These are phyloP conservation scores for Pisolithus albus DNA, from an alignment of 768 basidiomycete species.

Conservation along the genomic window DNA sequence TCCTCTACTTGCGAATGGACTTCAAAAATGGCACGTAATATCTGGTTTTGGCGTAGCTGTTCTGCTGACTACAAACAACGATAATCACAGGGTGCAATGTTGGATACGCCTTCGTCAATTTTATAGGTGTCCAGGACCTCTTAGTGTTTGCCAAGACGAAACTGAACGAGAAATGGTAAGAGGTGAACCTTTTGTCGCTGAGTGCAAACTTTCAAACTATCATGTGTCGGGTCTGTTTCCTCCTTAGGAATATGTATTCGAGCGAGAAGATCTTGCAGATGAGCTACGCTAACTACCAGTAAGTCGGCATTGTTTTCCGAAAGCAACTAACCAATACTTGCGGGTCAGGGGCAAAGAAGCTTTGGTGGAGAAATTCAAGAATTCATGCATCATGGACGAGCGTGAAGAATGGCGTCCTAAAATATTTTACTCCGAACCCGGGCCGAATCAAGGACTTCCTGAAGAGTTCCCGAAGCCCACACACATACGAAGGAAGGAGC, in stretches of 20 bases:
- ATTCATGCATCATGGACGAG: constrained; percentile 87
- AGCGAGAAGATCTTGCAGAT: constrained; percentile 88
- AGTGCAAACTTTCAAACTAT: background rate
- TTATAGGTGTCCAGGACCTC: constrained; percentile 72
- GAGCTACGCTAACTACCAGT: constrained; percentile 93
- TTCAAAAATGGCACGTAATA: constrained; percentile 61
- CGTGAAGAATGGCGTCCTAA: constrained; percentile 77
- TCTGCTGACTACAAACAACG: constrained; percentile 1
- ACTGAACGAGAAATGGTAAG: constrained; percentile 77
- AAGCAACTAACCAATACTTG: constrained; percentile 5
- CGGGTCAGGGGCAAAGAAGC: constrained; percentile 74
- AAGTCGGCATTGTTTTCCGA: constrained; percentile 24
- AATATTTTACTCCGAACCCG: constrained; percentile 70
- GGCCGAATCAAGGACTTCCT: constrained; percentile 63
- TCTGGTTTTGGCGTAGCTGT: background rate
- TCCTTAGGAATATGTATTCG: constrained; percentile 79
- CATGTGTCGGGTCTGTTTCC: background rate
- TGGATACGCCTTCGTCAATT: constrained; percentile 87
- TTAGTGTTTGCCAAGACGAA: constrained; percentile 65
- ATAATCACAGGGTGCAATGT: constrained; percentile 59
- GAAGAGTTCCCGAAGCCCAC: constrained; percentile 82
- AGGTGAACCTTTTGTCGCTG: constrained; percentile 2
- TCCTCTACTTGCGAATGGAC: constrained; percentile 84
- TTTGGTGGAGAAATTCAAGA: constrained; percentile 87
- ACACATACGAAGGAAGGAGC: constrained; percentile 73